Percentiles rank a stretch among this genome's conserved stretches.
These are phyloP conservation scores for Hippophae tibetana DNA, from an alignment of 306 rosid species.

Conservation along the genomic window DNA sequence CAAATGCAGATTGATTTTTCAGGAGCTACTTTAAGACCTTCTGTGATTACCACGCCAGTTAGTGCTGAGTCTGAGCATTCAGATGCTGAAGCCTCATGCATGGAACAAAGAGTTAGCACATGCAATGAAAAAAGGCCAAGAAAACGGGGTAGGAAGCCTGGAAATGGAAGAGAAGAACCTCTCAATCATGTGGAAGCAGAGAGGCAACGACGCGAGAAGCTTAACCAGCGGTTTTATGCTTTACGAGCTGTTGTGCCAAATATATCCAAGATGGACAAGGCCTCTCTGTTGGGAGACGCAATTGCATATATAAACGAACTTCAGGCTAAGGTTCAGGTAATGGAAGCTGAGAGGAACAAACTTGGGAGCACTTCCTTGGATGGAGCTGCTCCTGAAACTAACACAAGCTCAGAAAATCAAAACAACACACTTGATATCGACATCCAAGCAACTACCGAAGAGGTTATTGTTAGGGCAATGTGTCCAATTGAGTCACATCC, in stretches of 20 bases:
- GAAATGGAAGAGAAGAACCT: slow-evolving; percentile 88
- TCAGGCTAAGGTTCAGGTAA: slow-evolving; percentile 50
- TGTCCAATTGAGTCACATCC: slow-evolving; percentile 67
- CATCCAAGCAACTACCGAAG: slow-evolving; percentile 43
- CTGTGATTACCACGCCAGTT: slow-evolving; percentile 23
- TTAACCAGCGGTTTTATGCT: slow-evolving; percentile 91
- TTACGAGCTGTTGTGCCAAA: slow-evolving; percentile 92
- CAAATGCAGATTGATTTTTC: slow-evolving; percentile 82
- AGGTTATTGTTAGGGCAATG: slow-evolving; percentile 53
- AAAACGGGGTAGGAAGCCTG: slow-evolving; percentile 93
- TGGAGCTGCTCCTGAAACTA: slow-evolving; percentile 25
- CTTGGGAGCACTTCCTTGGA: slow-evolving; percentile 40
- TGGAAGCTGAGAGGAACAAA: slow-evolving; percentile 57
- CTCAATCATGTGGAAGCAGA: slow-evolving; percentile 98
- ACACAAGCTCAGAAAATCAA: slow-evolving; percentile 24
- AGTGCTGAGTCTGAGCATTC: slow-evolving; percentile 57
- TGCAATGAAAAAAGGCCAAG: slow-evolving; percentile 67
- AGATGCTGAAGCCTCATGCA: slow-evolving; percentile 66
- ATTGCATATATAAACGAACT: slow-evolving; percentile 86
- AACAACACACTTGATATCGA: slow-evolving; percentile 39
- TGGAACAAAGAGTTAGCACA: slow-evolving; percentile 46
- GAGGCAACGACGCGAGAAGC: slow-evolving; percentile 92
- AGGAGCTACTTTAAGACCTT: slow-evolving; percentile 55
- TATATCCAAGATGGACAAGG: slow-evolving; percentile 97
- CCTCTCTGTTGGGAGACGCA: slow-evolving; percentile 88